Percentiles rank a stretch among this genome's conserved stretches.
phyloP scores from a whole-genome alignment of 1,284 basidiomycete genomes.

The Trichosporon coremiiforme region DNA sequence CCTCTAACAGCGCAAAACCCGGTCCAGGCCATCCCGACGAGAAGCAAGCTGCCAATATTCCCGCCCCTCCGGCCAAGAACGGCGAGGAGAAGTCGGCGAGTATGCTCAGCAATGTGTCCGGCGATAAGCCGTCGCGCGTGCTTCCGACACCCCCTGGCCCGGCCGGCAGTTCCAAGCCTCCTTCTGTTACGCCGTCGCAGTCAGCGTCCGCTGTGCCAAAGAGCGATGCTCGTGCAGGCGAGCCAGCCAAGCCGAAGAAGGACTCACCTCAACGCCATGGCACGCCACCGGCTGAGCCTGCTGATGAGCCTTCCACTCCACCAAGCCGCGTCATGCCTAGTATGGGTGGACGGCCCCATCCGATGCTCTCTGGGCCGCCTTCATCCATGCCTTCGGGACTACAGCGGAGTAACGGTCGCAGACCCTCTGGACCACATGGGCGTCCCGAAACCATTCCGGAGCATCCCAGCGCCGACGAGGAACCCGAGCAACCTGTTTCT shows the following conservation, averaged over 20 bases:
- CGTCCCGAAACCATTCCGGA: background rate
- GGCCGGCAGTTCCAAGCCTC: background rate
- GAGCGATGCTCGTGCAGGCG: background rate
- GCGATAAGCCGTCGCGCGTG: background rate
- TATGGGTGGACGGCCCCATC: background rate
- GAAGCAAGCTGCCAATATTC: background rate
- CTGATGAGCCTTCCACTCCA: background rate
- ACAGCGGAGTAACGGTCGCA: background rate
- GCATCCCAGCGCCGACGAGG: background rate
- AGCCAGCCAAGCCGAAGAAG: background rate
- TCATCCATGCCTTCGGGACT: background rate
- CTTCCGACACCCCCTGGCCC: background rate
- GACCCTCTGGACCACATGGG: background rate
- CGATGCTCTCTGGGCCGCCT: background rate
- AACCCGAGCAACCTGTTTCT: background rate
- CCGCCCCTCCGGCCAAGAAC: background rate
- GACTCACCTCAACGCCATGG: background rate
- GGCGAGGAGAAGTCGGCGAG: background rate
- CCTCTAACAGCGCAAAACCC: background rate
- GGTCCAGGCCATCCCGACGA: background rate
- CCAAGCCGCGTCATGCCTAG: background rate
- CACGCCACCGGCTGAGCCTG: background rate
- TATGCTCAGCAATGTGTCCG: background rate
- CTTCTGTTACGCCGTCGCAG: background rate
- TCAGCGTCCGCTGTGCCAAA: background rate